Base-by-base conservation (phyloP, 2,329 filamentous ascomycete genomes). In the Cryoendolithus antarcticus region DNA sequence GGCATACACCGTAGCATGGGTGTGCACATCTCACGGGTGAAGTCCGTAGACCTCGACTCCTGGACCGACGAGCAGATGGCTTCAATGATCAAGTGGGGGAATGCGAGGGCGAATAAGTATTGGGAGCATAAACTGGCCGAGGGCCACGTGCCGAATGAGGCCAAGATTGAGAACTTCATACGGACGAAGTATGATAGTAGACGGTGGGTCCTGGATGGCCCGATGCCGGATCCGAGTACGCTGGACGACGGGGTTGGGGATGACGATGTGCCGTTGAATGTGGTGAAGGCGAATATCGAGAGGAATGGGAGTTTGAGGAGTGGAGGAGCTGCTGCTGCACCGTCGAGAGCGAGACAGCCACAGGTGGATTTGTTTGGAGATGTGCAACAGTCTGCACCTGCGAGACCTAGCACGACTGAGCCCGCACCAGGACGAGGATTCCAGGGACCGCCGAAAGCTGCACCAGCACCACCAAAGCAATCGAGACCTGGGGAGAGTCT, bases 81-180 rank as follows among this genome's bases (percentile, higher is more conserved):
- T 62, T 95, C 85, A 62, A 80, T 98, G 49, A 63, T 98, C 47
- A 85, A 76, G 68, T 98, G 91, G 93, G 91, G 91, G 44, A 98
- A 98, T 62, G 76, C 82, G 40, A 80, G 88, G 62, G 91, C 91
- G 41, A 98, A 98, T 69, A 96, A 93, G 70, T 94, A 96, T 62
- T 98, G 89, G 89, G 93, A 98, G 64, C 77, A 84, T 46, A 98
- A 96, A 66, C 67, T 98, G 55, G 86, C 89, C 2, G 67, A 81
- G 9, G 88, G 88, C 43, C 91, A 98, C 63, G 77, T 89, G 34
- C 91, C 91, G 1, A 94, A 89, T 13, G 93, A 98, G 67, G 75
- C 83, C 50, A 98, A 98, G 72, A 96, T 98, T 53, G 91, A 98
- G 72, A 98, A 96, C 70, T 98, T 98, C 58, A 96, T 98, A 54